These are phyloP conservation scores for Senecio squalidus DNA, from an alignment of 140 eudicot genomes.

Conservation along the genomic window DNA sequence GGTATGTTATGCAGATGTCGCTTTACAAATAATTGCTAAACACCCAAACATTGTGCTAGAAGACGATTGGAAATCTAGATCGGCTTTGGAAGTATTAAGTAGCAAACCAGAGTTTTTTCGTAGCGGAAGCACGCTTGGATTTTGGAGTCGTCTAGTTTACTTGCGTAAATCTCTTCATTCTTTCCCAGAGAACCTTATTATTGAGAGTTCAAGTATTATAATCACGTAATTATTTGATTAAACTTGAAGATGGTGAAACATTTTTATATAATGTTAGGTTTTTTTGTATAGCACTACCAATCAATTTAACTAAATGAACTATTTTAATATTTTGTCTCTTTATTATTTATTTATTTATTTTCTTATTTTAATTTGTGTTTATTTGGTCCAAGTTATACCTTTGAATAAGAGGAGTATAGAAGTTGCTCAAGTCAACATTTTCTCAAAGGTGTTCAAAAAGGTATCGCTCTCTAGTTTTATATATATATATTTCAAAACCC, in stretches of 20 bases:
- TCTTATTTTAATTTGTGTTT: neutral
- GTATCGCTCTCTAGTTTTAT: neutral
- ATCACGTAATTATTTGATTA: neutral
- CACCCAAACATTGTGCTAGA: slow-evolving; percentile 9
- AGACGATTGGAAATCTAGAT: neutral
- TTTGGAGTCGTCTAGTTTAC: slow-evolving; percentile 9
- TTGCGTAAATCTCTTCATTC: neutral
- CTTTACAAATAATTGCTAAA: neutral
- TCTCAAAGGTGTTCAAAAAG: neutral
- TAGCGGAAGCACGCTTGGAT: slow-evolving; percentile 16
- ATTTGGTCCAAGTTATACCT: slow-evolving; percentile 8
- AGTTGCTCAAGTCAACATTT: neutral
- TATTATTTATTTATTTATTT: no score
- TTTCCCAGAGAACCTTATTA: neutral
- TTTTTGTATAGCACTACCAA: no score
- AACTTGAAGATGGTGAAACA: no score
- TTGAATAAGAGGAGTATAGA: neutral
- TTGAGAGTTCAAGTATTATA: neutral
- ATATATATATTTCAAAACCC: neutral
- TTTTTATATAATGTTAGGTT: no score
- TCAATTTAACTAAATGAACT: neutral
- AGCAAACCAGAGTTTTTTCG: neutral
- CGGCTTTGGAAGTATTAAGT: slow-evolving; percentile 8
- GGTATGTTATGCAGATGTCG: slow-evolving; percentile 2
- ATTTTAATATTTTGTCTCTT: neutral